phyloP scores from a whole-genome alignment of 805 yeast genomes.

The Yarrowia sp. region DNA sequence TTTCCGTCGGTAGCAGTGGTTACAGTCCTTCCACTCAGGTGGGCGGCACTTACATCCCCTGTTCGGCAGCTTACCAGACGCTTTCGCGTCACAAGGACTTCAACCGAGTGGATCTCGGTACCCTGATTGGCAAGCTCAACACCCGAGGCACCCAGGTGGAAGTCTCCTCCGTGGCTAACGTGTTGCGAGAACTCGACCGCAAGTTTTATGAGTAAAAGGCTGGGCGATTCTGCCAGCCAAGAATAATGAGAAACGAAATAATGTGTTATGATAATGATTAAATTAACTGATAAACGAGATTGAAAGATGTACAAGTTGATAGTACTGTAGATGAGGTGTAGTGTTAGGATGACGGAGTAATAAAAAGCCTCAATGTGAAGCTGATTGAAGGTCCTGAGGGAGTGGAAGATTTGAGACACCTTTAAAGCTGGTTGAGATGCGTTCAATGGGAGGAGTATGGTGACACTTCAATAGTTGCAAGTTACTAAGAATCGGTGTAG shows the following conservation, averaged over 20 bases:
- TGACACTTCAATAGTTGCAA: too few species aligned
- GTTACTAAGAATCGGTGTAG: too few species aligned
- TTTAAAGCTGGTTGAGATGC: too few species aligned
- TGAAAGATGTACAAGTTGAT: too few species aligned
- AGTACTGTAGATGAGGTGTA: neutral
- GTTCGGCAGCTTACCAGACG: constrained; percentile 86
- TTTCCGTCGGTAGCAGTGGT: constrained; percentile 14
- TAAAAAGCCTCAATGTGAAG: too few species aligned
- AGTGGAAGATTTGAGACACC: too few species aligned
- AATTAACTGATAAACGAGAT: neutral
- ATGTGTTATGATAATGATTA: constrained; percentile 22
- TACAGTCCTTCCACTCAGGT: constrained; percentile 25
- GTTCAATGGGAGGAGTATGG: too few species aligned
- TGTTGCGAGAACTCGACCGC: constrained; percentile 75
- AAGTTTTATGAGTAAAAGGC: constrained; percentile 46
- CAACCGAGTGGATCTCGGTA: constrained; percentile 66
- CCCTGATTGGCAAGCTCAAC: constrained; percentile 67
- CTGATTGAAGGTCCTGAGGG: too few species aligned
- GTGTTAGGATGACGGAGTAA: too few species aligned
- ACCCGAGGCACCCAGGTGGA: constrained; percentile 89
- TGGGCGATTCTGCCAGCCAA: neutral
- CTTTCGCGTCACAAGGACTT: constrained; percentile 78
- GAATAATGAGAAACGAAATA: constrained; percentile 17
- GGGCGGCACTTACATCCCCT: constrained; percentile 61
- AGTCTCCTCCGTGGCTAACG: constrained; percentile 84